Conservation (phyloP, 2,329 filamentous ascomycete species). For the Thelonectria blattea region DNA sequence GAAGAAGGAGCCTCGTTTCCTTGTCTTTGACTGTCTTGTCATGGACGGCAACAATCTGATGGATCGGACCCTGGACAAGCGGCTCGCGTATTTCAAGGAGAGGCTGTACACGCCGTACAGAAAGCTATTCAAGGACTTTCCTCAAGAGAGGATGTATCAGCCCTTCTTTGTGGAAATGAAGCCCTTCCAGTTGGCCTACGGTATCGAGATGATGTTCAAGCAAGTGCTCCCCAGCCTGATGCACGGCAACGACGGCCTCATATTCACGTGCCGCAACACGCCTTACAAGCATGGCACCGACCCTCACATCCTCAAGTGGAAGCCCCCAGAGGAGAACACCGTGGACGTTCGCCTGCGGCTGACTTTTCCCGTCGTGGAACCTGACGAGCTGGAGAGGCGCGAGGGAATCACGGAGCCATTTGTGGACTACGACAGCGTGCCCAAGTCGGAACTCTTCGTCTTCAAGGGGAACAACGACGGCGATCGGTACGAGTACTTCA, state of each 20-base stretch:
- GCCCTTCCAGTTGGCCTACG: constrained; percentile 87
- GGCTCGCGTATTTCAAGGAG: constrained; percentile 84
- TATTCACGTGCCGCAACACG: constrained; percentile 93
- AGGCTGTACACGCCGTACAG: constrained; percentile 76
- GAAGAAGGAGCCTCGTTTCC: constrained; percentile 74
- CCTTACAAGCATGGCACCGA: constrained; percentile 92
- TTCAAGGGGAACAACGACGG: constrained; percentile 64
- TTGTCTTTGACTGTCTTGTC: constrained; percentile 92
- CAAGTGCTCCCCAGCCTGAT: constrained; percentile 81
- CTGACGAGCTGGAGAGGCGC: constrained; percentile 69
- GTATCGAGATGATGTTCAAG: constrained; percentile 89
- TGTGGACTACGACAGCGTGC: constrained; percentile 80
- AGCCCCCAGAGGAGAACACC: constrained; percentile 92
- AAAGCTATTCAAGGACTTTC: constrained; percentile 67
- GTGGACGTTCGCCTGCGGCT: constrained; percentile 88
- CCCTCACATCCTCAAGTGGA: constrained; percentile 95
- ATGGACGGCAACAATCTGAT: constrained; percentile 79
- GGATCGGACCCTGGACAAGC: constrained; percentile 83
- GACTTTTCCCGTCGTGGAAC: constrained; percentile 74
- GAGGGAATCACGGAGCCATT: constrained; percentile 69
- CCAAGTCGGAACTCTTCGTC: constrained; percentile 74
- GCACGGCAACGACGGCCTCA: constrained; percentile 95
- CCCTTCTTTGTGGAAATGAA: constrained; percentile 88
- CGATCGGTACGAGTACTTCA: constrained; percentile 68
- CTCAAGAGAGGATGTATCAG: constrained; percentile 71